A percentile compares a stretch with the other conserved stretches of the same genome.
Evolutionary conservation across 1,139 yeast species (phyloP).

Genomic region (Candida sp.): DNA sequence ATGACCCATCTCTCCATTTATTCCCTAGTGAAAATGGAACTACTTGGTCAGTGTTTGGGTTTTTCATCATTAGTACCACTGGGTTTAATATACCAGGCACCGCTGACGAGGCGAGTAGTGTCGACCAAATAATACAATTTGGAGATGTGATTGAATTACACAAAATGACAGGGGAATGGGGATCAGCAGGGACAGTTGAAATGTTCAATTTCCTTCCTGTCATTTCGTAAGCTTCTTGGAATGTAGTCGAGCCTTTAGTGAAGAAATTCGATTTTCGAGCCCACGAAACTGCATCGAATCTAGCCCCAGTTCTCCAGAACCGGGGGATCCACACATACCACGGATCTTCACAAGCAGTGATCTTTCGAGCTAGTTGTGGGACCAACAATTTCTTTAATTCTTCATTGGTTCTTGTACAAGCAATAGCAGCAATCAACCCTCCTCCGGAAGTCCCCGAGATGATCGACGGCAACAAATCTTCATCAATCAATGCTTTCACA

Average conservation of each 20-base stretch:
- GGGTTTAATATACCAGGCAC: slow-evolving; percentile 86
- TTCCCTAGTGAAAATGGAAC: slow-evolving; percentile 72
- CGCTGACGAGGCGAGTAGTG: slow-evolving; percentile 74
- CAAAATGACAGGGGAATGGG: slow-evolving; percentile 76
- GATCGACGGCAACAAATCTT: slow-evolving; percentile 63
- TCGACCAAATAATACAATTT: slow-evolving; percentile 79
- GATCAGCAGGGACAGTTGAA: slow-evolving; percentile 79
- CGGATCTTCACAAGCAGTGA: slow-evolving; percentile 72
- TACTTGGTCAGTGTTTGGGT: slow-evolving; percentile 37
- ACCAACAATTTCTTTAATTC: slow-evolving; percentile 55
- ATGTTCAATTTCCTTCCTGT: slow-evolving; percentile 73
- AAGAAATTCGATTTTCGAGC: slow-evolving; percentile 67
- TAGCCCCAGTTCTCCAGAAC: slow-evolving; percentile 74
- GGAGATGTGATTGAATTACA: slow-evolving; percentile 80
- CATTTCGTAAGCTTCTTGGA: slow-evolving; percentile 62
- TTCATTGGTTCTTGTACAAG: slow-evolving; percentile 67
- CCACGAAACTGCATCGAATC: slow-evolving; percentile 75
- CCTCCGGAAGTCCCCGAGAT: slow-evolving; percentile 84
- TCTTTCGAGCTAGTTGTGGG: slow-evolving; percentile 62
- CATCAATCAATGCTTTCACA: slow-evolving; percentile 66
- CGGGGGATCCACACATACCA: slow-evolving; percentile 60
- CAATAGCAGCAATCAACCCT: slow-evolving; percentile 73
- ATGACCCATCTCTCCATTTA: slow-evolving; percentile 73
- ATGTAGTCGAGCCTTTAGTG: slow-evolving; percentile 70
- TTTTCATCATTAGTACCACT: slow-evolving; percentile 75